These are phyloP conservation scores for Mortierella hygrophila DNA, from an alignment of 192 early-diverging fungal genomes.

Conservation along the genomic window DNA sequence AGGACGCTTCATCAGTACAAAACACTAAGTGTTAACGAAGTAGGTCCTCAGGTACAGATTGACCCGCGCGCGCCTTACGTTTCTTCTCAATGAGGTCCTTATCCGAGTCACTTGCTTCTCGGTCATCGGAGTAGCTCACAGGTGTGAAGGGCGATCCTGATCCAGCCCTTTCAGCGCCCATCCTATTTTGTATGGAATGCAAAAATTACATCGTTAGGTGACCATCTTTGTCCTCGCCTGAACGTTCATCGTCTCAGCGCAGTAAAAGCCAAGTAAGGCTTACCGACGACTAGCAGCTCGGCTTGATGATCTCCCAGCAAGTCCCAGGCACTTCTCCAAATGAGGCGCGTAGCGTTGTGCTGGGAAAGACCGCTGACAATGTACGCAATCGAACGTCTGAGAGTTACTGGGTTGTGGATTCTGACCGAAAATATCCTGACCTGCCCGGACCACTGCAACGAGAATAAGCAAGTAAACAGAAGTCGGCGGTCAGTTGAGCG, in stretches of 20 bases:
- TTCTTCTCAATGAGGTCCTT: constrained; percentile 53
- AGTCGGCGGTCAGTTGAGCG: neutral
- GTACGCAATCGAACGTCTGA: constrained; percentile 84
- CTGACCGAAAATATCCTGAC: constrained; percentile 78
- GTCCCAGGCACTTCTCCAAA: constrained; percentile 92
- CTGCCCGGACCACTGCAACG: constrained; percentile 57
- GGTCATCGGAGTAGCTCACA: constrained; percentile 52
- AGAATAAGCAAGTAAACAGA: neutral
- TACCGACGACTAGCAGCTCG: constrained; percentile 71
- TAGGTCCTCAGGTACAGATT: neutral
- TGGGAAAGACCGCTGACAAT: constrained; percentile 82
- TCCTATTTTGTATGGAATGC: constrained; percentile 15
- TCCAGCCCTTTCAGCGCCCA: constrained; percentile 49
- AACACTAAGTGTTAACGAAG: neutral
- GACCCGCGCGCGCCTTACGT: constrained; percentile 3
- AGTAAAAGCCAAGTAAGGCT: neutral
- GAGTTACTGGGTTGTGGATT: constrained; percentile 61
- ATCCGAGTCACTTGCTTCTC: constrained; percentile 49
- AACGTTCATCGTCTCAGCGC: neutral
- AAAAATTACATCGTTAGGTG: neutral
- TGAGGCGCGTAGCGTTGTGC: constrained; percentile 92
- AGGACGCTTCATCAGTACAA: neutral
- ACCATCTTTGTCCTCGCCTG: neutral
- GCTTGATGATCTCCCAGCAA: constrained; percentile 75
- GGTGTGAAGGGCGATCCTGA: constrained; percentile 54